phyloP scores from a whole-genome alignment of 768 basidiomycete genomes.

The Roridomyces roridus region DNA sequence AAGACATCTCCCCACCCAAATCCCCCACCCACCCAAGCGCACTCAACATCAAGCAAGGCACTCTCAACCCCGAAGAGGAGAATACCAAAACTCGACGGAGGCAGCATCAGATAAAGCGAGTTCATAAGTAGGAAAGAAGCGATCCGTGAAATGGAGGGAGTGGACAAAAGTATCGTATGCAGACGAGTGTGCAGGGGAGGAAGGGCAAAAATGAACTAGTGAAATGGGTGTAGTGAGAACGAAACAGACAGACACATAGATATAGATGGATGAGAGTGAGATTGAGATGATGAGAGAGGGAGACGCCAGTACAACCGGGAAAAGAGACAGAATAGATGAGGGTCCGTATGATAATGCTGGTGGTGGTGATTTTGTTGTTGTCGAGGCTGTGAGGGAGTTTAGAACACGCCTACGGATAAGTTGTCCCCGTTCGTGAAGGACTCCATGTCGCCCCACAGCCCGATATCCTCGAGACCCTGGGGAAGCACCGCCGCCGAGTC shows the following conservation, averaged over 20 bases:
- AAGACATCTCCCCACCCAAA: constrained; percentile 3
- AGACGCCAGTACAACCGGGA: constrained; percentile 16
- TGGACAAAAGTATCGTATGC: not conserved
- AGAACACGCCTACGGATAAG: constrained; percentile 22
- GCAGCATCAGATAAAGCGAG: constrained; percentile 19
- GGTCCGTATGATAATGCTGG: constrained; percentile 1
- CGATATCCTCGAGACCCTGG: constrained; percentile 21
- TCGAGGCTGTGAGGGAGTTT: constrained; percentile 15
- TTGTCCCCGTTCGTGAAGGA: constrained; percentile 12
- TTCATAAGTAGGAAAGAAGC: not conserved
- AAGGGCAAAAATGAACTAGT: not conserved
- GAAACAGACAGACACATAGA: constrained; percentile 19
- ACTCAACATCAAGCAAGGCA: constrained; percentile 8
- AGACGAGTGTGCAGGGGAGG: not conserved
- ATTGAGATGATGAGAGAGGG: constrained; percentile 19
- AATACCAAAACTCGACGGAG: constrained; percentile 8
- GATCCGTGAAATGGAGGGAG: not conserved
- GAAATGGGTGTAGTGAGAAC: not conserved
- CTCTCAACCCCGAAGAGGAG: constrained; percentile 24
- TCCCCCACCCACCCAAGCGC: constrained; percentile 20
- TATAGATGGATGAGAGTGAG: constrained; percentile 21
- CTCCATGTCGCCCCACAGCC: constrained; percentile 21
- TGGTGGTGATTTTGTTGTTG: constrained; percentile 14
- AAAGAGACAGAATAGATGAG: constrained; percentile 7
- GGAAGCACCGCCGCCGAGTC: constrained; percentile 18